Evolutionary conservation across 2,329 filamentous ascomycete genomes (phyloP), one percentile per base, ranked within the genome.

Genomic region (Bipolaris cookei): DNA sequence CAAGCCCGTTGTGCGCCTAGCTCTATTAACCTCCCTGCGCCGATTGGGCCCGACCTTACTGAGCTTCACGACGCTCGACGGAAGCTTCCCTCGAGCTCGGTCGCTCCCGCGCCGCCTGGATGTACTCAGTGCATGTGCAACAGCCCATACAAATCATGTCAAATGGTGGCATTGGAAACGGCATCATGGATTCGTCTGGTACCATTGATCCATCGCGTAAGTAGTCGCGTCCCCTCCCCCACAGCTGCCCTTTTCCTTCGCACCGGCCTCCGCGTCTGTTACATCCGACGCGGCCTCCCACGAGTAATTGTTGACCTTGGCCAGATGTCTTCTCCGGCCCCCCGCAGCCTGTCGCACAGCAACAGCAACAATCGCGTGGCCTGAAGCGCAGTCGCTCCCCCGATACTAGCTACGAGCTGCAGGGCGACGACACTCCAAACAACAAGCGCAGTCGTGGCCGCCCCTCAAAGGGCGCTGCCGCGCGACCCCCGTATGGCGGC

Each of bases 401-500:
- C 37, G 76, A 78, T 35, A 70, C 73, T 62, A 71, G 61, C 64
- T 74, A 75, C 56, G 75, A 76, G 58, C 54, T 67, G 48, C 67
- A 68, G 18, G 71, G 69, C 50, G 74, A 76, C 43, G 64, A 66
- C 44, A 54, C 54, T 13, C 54, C 54, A 34, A 57, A 57, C 54
- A 57, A 57, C 43, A 57, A 51, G 38, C 66, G 76, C 65, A 78
- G 77, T 62, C 75, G 76, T 62, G 84, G 82, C 69, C 84, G 85
- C 78, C 83, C 84, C 63, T 86, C 88, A 78, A 89, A 89, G 80
- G 82, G 43, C 13, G 82, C 49, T 11, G 11, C 54, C 20, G 45
- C 45, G 43, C 83, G 76, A 79, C 43, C 50, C 35, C 47, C 69
- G 14, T 74, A 68, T 58, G 63, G 83, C 69, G 87, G 89, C 69